Evolutionary conservation across 495 filamentous ascomycete species (phyloP).

Genomic region (Immersiella caudata): DNA sequence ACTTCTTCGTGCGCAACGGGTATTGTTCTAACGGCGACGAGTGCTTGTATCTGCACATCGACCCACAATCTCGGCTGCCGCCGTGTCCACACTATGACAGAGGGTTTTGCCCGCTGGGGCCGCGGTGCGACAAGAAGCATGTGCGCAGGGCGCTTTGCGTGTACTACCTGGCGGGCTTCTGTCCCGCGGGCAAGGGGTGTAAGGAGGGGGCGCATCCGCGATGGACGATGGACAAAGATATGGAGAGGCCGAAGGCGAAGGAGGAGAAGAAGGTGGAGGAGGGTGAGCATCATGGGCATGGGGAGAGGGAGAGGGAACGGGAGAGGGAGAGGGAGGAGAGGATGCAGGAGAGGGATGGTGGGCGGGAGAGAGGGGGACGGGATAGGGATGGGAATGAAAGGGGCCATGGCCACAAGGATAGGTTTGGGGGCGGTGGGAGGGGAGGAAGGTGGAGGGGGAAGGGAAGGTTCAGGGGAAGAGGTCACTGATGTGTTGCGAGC

Average conservation of each 20-base stretch:
- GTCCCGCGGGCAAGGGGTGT: slow-evolving; percentile 76
- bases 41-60: slow-evolving; percentile 93
- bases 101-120: slow-evolving; percentile 92
- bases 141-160: slow-evolving; percentile 73
- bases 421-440: slow-evolving; percentile 37
- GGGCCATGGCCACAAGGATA: slow-evolving; percentile 39
- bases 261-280: slow-evolving; percentile 57
- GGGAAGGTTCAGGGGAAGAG: slow-evolving; percentile 33
- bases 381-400: slow-evolving; percentile 33
- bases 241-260: slow-evolving; percentile 72
- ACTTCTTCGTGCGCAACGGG: slow-evolving; percentile 82
- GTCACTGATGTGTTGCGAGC: slow-evolving; percentile 12
- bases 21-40: slow-evolving; percentile 97
- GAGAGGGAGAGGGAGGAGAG: slow-evolving; percentile 10
- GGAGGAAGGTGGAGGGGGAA: slow-evolving; percentile 40
- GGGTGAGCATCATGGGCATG: slow-evolving; percentile 24
- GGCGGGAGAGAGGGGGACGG: slow-evolving; percentile 31
- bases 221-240: slow-evolving; percentile 64
- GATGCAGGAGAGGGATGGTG: slow-evolving; percentile 3
- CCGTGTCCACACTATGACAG: slow-evolving; percentile 92
- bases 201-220: slow-evolving; percentile 77
- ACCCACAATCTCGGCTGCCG: slow-evolving; percentile 76
- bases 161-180: slow-evolving; percentile 94
- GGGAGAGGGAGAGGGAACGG: slow-evolving; percentile 25
- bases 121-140: slow-evolving; percentile 83